These are phyloP conservation scores for Eustoma russellianum DNA, from an alignment of 257 asterid genomes.

Conservation along the genomic window DNA sequence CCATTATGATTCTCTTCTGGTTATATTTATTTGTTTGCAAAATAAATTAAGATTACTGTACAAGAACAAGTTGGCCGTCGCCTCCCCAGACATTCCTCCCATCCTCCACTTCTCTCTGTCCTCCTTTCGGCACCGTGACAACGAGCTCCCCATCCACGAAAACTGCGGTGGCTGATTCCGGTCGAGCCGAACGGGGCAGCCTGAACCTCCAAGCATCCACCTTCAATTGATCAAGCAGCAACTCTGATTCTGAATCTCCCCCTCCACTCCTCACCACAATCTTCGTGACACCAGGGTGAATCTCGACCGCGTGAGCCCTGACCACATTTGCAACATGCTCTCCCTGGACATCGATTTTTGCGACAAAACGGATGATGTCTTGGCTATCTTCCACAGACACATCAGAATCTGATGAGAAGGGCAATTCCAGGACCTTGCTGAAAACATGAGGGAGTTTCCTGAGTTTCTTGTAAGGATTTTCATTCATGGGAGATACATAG, in stretches of 20 bases:
- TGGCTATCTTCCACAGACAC: conserved; percentile 48
- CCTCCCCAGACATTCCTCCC: conserved; percentile 28
- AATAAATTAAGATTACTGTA: conserved; percentile 16
- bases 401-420: conserved; percentile 52
- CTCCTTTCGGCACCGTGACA: conserved; percentile 53
- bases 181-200: conserved; percentile 34
- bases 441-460: conserved; percentile 63
- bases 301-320: conserved; percentile 55
- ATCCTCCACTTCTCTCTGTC: conserved; percentile 13
- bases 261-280: conserved; percentile 39
- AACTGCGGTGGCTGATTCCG: conserved; percentile 42
- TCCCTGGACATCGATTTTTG: conserved; percentile 12
- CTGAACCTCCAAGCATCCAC: conserved; percentile 60
- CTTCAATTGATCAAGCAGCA: conserved; percentile 39
- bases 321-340: conserved; percentile 8
- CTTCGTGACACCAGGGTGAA: conserved; percentile 61
- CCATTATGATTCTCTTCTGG: too few species aligned
- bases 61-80: conserved; percentile 30
- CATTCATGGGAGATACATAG: conserved; percentile 16
- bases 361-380: conserved; percentile 41
- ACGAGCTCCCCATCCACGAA: conserved; percentile 31
- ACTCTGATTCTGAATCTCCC: conserved; percentile 6
- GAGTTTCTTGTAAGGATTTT: conserved; percentile 33
- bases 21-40: too few species aligned
- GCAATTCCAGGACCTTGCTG: conserved; percentile 58